Percentiles rank a stretch among this genome's conserved stretches.
Evolutionary conservation across 2,329 filamentous ascomycete species (phyloP).

Genomic region (Penicillium hordei): DNA sequence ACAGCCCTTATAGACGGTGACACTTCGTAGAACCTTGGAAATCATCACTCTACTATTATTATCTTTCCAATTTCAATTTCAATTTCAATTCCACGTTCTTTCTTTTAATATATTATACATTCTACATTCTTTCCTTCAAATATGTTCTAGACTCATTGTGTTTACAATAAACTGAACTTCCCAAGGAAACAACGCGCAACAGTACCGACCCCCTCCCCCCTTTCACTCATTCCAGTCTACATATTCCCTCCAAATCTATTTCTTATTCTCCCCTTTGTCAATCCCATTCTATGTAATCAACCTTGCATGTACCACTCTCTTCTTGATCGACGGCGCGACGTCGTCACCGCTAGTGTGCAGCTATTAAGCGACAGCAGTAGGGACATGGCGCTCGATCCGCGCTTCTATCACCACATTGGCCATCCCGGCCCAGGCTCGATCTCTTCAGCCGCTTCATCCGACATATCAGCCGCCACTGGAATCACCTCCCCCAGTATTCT

Average conservation of each 20-base stretch:
- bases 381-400: slow-evolving; percentile 45
- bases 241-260: slow-evolving; percentile 2
- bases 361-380: slow-evolving; percentile 38
- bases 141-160: background rate
- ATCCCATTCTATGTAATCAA: slow-evolving; percentile 11
- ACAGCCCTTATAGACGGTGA: background rate
- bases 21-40: background rate
- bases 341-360: slow-evolving; percentile 41
- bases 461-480: slow-evolving; percentile 34
- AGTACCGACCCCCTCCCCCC: slow-evolving; percentile 19
- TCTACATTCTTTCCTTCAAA: slow-evolving; percentile 2
- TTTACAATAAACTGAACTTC: slow-evolving; percentile 11
- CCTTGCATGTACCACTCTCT: slow-evolving; percentile 45
- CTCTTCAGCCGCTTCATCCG: slow-evolving; percentile 36
- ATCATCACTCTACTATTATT: background rate
- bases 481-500: slow-evolving; percentile 40
- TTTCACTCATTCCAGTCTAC: slow-evolving; percentile 14
- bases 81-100: slow-evolving; percentile 1
- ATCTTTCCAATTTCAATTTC: background rate
- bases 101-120: slow-evolving; percentile 3
- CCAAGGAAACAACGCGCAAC: slow-evolving; percentile 20
- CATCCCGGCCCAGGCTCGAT: slow-evolving; percentile 35
- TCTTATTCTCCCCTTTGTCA: slow-evolving; percentile 15
- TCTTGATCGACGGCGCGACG: slow-evolving; percentile 40
- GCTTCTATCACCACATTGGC: slow-evolving; percentile 40